Evolutionary conservation across 1,284 basidiomycete species (phyloP).

Genomic region (Schizophyllum amplum): DNA sequence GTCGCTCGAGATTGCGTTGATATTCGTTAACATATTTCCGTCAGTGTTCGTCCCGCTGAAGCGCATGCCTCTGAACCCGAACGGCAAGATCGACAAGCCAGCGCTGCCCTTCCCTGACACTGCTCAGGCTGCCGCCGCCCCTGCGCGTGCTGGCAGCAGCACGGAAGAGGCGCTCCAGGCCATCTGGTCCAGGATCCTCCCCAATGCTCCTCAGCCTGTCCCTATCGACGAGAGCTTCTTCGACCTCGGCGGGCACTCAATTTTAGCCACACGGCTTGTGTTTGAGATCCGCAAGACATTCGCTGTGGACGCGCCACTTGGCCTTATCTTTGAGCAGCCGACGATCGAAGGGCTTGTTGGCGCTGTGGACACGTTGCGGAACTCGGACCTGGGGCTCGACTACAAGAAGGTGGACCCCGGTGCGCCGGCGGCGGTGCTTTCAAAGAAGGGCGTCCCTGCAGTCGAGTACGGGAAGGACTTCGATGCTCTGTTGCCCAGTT

Average conservation of each 20-base stretch:
- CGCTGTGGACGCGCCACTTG: slow-evolving; percentile 87
- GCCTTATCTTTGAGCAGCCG: slow-evolving; percentile 89
- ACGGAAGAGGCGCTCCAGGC: slow-evolving; percentile 78
- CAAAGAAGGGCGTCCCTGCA: slow-evolving; percentile 16
- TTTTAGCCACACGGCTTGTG: slow-evolving; percentile 93
- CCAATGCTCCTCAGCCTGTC: slow-evolving; percentile 72
- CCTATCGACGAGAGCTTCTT: slow-evolving; percentile 96
- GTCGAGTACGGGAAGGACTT: slow-evolving; percentile 80
- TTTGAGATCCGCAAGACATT: slow-evolving; percentile 95
- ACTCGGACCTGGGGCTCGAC: slow-evolving; percentile 72
- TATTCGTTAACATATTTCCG: slow-evolving; percentile 8
- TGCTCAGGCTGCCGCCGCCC: slow-evolving; percentile 48
- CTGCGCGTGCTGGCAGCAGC: slow-evolving; percentile 39
- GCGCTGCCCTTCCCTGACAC: slow-evolving; percentile 99
- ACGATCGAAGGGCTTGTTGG: slow-evolving; percentile 78
- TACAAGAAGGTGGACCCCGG: slow-evolving; percentile 26
- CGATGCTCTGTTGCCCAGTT: slow-evolving; percentile 48
- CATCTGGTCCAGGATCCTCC: slow-evolving; percentile 83
- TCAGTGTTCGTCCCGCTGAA: slow-evolving; percentile 90
- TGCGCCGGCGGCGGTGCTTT: neutral
- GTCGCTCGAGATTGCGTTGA: slow-evolving; percentile 1
- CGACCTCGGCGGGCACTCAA: slow-evolving; percentile 97
- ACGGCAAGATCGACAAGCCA: slow-evolving; percentile 99
- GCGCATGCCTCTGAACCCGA: slow-evolving; percentile 97
- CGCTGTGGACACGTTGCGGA: slow-evolving; percentile 72